Evolutionary conservation across 805 yeast genomes (phyloP), one percentile per base, ranked within the genome.

Genomic region (Kluyveromyces nonfermentans): DNA sequence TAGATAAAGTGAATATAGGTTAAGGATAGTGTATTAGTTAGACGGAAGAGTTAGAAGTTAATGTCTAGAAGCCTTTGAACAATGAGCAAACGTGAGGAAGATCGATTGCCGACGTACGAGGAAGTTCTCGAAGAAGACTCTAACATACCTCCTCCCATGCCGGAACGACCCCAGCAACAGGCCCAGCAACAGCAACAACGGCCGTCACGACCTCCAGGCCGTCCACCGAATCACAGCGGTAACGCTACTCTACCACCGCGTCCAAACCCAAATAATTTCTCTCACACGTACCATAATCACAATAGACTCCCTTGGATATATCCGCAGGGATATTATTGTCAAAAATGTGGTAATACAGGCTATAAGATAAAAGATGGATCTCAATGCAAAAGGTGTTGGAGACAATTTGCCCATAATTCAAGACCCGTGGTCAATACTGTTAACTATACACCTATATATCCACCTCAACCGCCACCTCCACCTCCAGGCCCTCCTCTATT

Each of bases 261-360:
- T 17, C 22, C 37, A 9, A 17, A n/a, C 30, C 19, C 28, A 4
- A 21, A 17, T 10, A 10, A 16, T 14, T 8, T n/a, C 21, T 2
- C 32, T n/a, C 18, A 33, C 8, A 33, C 35, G n/a, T 10, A 12
- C 10, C 35, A 16, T 3, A 20, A 9, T 20, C 7, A 25, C 4
- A 36, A 20, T n/a, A 36, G 59, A 1, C 65, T 80, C 6, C 85
- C 89, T 0, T 82, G 85, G 77, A 59, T 60, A 40, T 86, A 83
- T 52, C 94, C 95, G 0, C 59, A 50, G 2, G 71, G 77, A 2
- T 81, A 67, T 55, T 64, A 66, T 45, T 86, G 96, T 56, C 62
- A 66, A 7, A 82, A 80, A 54, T 86, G 96, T 64, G 67, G 71
- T 44, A 86, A 86, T 56, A 82, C 89, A 0, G 95, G 95, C 2